A percentile compares a stretch with the other conserved stretches of the same genome.
Evolutionary conservation across 352 stramenopile genomes (phyloP).

Genomic region (Pythium diclinum): DNA sequence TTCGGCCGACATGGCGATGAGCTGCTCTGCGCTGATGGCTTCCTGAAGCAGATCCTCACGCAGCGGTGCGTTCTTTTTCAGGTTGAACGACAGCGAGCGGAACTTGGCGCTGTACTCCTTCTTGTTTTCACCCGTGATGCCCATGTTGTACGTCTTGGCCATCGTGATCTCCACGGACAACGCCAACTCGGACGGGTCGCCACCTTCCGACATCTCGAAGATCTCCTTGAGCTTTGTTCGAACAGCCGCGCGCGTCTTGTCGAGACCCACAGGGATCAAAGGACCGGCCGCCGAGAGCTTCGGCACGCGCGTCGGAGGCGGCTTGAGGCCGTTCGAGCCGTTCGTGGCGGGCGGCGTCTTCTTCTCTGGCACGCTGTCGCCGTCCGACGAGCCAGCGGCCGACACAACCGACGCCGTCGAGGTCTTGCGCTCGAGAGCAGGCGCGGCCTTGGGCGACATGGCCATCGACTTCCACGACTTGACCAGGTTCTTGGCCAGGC

Average conservation of each 20-base stretch:
- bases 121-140: slow-evolving; percentile 72
- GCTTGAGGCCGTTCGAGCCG: slow-evolving; percentile 4
- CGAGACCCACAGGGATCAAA: slow-evolving; percentile 67
- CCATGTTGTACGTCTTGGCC: slow-evolving; percentile 68
- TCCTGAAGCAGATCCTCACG: slow-evolving; percentile 74
- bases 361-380: slow-evolving; percentile 22
- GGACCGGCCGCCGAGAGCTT: slow-evolving; percentile 28
- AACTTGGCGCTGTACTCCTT: slow-evolving; percentile 89
- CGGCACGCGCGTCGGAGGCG: not conserved
- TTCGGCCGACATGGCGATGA: slow-evolving; percentile 81
- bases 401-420: slow-evolving; percentile 28
- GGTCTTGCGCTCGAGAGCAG: slow-evolving; percentile 32
- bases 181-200: slow-evolving; percentile 48
- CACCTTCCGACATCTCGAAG: slow-evolving; percentile 47
- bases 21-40: slow-evolving; percentile 60
- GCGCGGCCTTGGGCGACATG: slow-evolving; percentile 46
- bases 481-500: slow-evolving; percentile 69
- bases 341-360: slow-evolving; percentile 6
- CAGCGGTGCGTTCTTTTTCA: slow-evolving; percentile 88
- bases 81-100: slow-evolving; percentile 86
- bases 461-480: slow-evolving; percentile 88
- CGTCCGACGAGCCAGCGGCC: slow-evolving; percentile 19
- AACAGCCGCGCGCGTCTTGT: slow-evolving; percentile 75
- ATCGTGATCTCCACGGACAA: slow-evolving; percentile 74
- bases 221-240: slow-evolving; percentile 81